phyloP scores from a whole-genome alignment of 306 rosid genomes.

The Cucurbita pepo region DNA sequence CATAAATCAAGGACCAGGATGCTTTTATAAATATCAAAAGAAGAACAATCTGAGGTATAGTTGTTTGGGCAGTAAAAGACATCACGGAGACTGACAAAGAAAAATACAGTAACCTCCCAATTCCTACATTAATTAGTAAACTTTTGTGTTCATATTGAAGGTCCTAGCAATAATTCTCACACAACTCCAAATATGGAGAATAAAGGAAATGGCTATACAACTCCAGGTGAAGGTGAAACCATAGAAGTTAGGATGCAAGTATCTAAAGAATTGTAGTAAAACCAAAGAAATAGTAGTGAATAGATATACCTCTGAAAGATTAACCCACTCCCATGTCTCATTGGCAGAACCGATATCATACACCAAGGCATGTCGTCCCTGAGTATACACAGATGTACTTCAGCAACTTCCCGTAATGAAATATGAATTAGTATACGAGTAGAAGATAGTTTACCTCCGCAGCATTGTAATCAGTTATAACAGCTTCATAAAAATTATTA shows the following conservation, averaged over 20 bases:
- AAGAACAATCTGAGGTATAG: not conserved
- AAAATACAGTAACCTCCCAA: not conserved
- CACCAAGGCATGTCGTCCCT: constrained; percentile 76
- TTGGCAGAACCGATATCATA: constrained; percentile 57
- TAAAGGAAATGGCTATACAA: not conserved
- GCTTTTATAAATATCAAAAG: constrained; percentile 8
- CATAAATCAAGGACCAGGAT: not conserved
- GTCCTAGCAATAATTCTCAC: not conserved
- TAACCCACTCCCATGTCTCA: constrained; percentile 86
- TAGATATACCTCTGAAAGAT: constrained; percentile 71
- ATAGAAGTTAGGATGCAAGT: not conserved
- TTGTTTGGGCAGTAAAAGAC: not conserved
- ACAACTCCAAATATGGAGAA: not conserved
- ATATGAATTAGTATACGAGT: not conserved
- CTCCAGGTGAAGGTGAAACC: not conserved
- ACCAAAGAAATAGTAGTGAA: constrained; percentile 5
- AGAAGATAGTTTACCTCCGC: constrained; percentile 29
- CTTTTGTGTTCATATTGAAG: not conserved
- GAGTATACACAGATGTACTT: constrained; percentile 13
- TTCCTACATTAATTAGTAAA: not conserved
- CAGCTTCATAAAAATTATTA: constrained; percentile 84
- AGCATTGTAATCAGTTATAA: constrained; percentile 55
- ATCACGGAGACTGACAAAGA: not conserved
- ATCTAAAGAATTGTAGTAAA: not conserved
- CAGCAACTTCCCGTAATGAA: constrained; percentile 5